Conservation (phyloP, 306 rosid species). For the Quercus cerris region DNA sequence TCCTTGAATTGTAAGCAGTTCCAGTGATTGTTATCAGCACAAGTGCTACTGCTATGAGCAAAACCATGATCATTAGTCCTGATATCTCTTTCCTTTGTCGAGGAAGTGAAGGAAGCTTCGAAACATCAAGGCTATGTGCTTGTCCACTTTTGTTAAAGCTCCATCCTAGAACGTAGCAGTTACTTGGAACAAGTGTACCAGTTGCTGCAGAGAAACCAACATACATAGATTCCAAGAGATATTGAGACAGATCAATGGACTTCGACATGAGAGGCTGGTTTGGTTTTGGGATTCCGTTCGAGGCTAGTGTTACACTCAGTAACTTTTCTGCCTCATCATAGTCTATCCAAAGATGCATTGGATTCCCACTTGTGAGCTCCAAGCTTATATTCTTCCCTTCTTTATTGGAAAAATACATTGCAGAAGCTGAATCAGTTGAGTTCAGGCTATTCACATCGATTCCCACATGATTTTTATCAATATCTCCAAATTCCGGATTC, state of each 20-base stretch:
- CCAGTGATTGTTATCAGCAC: neutral
- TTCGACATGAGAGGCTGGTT: constrained; percentile 18
- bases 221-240: constrained; percentile 22
- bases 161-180: constrained; percentile 31
- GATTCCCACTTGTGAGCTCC: constrained; percentile 17
- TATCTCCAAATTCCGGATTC: neutral
- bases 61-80: neutral
- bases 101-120: constrained; percentile 12
- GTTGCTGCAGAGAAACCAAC: constrained; percentile 37
- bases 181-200: neutral
- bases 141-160: constrained; percentile 30
- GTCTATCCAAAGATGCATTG: constrained; percentile 10
- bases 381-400: constrained; percentile 1
- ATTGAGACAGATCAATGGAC: neutral
- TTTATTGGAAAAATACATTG: neutral
- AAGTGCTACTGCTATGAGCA: neutral
- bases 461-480: constrained; percentile 18
- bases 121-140: constrained; percentile 15
- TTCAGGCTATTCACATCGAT: constrained; percentile 28
- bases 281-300: constrained; percentile 15
- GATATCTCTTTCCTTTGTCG: neutral
- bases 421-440: constrained; percentile 8
- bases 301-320: constrained; percentile 20
- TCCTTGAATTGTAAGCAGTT: neutral
- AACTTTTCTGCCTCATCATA: neutral